phyloP scores from a whole-genome alignment of 2,329 filamentous ascomycete genomes.

The Thermomyces lanuginosus region DNA sequence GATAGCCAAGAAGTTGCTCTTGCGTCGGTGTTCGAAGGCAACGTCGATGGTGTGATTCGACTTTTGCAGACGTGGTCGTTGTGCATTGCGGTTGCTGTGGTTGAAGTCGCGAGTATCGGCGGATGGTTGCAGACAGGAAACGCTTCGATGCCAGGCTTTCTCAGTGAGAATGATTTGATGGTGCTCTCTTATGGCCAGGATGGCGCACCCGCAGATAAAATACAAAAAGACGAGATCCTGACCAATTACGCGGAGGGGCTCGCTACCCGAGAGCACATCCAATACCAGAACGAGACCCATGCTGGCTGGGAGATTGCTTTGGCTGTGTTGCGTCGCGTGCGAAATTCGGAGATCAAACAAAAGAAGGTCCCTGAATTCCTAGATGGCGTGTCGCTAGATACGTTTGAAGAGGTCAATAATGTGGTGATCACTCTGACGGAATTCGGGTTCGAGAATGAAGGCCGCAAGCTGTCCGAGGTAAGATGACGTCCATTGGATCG shows the following conservation, averaged over 20 bases:
- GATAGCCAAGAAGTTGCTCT: constrained; percentile 66
- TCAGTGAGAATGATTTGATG: constrained; percentile 67
- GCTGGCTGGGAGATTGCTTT: constrained; percentile 87
- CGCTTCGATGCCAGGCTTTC: constrained; percentile 46
- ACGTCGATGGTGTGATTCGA: constrained; percentile 57
- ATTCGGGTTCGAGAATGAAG: constrained; percentile 62
- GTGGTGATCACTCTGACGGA: constrained; percentile 63
- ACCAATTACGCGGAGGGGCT: constrained; percentile 57
- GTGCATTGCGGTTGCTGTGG: constrained; percentile 58
- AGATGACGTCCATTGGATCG: constrained; percentile 11
- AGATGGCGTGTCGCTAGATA: constrained; percentile 54
- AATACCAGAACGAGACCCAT: constrained; percentile 23
- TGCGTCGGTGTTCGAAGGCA: constrained; percentile 67
- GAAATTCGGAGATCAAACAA: constrained; percentile 54
- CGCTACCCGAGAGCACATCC: constrained; percentile 19
- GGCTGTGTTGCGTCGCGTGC: constrained; percentile 63
- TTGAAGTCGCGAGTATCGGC: constrained; percentile 68
- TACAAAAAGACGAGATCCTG: constrained; percentile 66
- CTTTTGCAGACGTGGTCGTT: constrained; percentile 68
- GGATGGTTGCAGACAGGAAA: constrained; percentile 57
- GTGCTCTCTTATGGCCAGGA: constrained; percentile 55
- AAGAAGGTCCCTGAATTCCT: constrained; percentile 60
- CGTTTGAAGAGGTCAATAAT: constrained; percentile 59
- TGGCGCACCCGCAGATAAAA: constrained; percentile 25
- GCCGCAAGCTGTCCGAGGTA: constrained; percentile 69